Evolutionary conservation across 495 filamentous ascomycete species (phyloP).

Genomic region (Aspergillus steynii): DNA sequence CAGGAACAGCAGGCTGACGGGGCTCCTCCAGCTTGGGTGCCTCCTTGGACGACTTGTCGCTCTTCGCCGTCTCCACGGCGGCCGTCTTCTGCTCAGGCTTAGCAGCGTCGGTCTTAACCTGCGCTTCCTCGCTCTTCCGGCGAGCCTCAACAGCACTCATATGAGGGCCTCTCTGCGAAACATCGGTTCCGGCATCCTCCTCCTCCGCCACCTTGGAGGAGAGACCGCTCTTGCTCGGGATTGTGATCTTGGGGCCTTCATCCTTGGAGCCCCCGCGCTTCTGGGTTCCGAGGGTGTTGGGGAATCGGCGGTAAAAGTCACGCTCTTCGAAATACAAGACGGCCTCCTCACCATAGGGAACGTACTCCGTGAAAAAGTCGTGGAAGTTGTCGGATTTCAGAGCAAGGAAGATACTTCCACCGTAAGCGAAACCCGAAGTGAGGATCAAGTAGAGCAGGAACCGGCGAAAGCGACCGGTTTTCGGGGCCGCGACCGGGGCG

Average conservation of each 20-base stretch:
- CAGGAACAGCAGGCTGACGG: slow-evolving; percentile 36
- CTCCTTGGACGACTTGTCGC: slow-evolving; percentile 38
- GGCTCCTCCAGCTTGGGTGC: slow-evolving; percentile 30
- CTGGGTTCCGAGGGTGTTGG: slow-evolving; percentile 59
- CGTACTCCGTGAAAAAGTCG: slow-evolving; percentile 97
- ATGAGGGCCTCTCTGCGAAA: slow-evolving; percentile 47
- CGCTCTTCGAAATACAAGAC: slow-evolving; percentile 98
- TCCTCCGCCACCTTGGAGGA: slow-evolving; percentile 76
- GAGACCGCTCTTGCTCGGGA: slow-evolving; percentile 81
- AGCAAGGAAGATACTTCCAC: slow-evolving; percentile 86
- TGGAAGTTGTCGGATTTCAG: slow-evolving; percentile 96
- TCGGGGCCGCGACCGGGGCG: slow-evolving; percentile 56
- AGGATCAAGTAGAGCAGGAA: slow-evolving; percentile 72
- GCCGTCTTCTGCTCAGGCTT: slow-evolving; percentile 38
- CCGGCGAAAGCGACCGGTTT: slow-evolving; percentile 73
- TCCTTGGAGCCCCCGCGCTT: slow-evolving; percentile 52
- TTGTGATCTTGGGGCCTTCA: slow-evolving; percentile 71
- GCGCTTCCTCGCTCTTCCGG: slow-evolving; percentile 24
- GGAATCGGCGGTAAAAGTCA: slow-evolving; percentile 90
- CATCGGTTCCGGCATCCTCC: slow-evolving; percentile 42
- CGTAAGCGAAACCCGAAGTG: slow-evolving; percentile 74
- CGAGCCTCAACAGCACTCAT: slow-evolving; percentile 41
- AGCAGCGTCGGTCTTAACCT: slow-evolving; percentile 23
- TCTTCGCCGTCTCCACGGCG: slow-evolving; percentile 44
- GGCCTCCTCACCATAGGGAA: slow-evolving; percentile 91